phyloP scores from a whole-genome alignment of 2,329 filamentous ascomycete species.

The Cryphonectria naterciae region DNA sequence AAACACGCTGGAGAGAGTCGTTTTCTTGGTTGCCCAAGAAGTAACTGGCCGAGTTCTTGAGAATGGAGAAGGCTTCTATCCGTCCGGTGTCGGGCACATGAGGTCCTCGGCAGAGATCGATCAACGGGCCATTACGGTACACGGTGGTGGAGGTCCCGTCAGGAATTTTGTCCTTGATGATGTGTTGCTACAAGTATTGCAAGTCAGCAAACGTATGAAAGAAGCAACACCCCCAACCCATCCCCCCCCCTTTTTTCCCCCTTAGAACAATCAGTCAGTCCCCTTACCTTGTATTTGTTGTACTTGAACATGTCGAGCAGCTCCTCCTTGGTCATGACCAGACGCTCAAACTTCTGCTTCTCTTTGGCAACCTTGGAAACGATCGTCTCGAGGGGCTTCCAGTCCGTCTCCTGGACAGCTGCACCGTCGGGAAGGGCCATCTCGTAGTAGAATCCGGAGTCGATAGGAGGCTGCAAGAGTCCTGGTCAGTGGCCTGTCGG shows the following conservation, averaged over 20 bases:
- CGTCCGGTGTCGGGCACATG: conserved; percentile 92
- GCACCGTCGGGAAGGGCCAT: conserved; percentile 79
- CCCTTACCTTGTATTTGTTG: conserved; percentile 83
- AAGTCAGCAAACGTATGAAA: neutral
- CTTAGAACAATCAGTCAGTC: neutral
- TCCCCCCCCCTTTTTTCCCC: neutral
- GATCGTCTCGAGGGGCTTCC: conserved; percentile 81
- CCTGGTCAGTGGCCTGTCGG: neutral
- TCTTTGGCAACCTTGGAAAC: conserved; percentile 89
- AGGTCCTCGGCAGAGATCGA: conserved; percentile 93
- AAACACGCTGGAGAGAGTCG: conserved; percentile 94
- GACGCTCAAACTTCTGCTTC: conserved; percentile 91
- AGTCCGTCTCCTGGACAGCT: conserved; percentile 75
- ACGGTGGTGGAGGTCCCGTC: conserved; percentile 92
- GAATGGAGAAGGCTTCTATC: conserved; percentile 92
- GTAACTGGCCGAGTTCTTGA: conserved; percentile 73
- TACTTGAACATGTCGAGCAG: conserved; percentile 95
- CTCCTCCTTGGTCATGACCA: conserved; percentile 87
- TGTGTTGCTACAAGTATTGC: conserved; percentile 69
- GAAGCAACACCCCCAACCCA: no score
- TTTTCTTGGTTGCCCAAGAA: conserved; percentile 94
- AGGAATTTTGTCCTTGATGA: conserved; percentile 89
- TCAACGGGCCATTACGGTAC: conserved; percentile 89
- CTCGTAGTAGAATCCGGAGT: conserved; percentile 96
- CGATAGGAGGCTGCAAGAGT: conserved; percentile 68